A percentile compares a stretch with the other conserved stretches of the same genome.
Evolutionary conservation across 345 rosid genomes (phyloP).

Genomic region (Anacardium occidentale): DNA sequence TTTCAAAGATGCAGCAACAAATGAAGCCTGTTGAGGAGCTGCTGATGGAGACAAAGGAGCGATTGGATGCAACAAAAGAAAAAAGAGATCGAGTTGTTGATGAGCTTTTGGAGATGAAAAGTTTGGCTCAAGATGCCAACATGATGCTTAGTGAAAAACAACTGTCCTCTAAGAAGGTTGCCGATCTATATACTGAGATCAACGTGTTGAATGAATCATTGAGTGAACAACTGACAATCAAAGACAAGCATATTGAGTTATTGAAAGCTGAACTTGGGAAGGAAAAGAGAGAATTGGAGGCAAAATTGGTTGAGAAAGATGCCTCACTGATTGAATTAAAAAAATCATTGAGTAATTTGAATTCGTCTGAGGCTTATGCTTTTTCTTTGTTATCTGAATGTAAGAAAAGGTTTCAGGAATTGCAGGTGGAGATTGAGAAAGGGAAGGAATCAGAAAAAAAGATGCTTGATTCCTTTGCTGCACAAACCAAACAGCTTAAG

Average conservation of each 20-base stretch:
- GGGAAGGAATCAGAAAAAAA: constrained; percentile 40
- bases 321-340: constrained; percentile 28
- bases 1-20: constrained; percentile 34
- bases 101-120: constrained; percentile 38
- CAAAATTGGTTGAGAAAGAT: constrained; percentile 35
- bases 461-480: constrained; percentile 36
- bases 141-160: constrained; percentile 25
- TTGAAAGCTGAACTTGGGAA: constrained; percentile 39
- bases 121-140: constrained; percentile 34
- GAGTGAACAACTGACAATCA: constrained; percentile 38
- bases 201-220: constrained; percentile 38
- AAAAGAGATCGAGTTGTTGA: constrained; percentile 36
- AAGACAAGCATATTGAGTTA: constrained; percentile 37
- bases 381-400: constrained; percentile 28
- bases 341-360: constrained; percentile 23
- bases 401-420: constrained; percentile 33
- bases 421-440: constrained; percentile 46
- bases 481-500: constrained; percentile 44
- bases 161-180: constrained; percentile 43
- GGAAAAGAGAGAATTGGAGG: constrained; percentile 34
- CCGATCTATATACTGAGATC: constrained; percentile 59
- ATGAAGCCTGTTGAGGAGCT: constrained; percentile 33
- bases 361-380: constrained; percentile 27
- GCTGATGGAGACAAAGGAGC: constrained; percentile 23
- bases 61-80: constrained; percentile 24